Evolutionary conservation across 2,329 filamentous ascomycete genomes (phyloP).

Genomic region (Stagonosporopsis rhizophila): DNA sequence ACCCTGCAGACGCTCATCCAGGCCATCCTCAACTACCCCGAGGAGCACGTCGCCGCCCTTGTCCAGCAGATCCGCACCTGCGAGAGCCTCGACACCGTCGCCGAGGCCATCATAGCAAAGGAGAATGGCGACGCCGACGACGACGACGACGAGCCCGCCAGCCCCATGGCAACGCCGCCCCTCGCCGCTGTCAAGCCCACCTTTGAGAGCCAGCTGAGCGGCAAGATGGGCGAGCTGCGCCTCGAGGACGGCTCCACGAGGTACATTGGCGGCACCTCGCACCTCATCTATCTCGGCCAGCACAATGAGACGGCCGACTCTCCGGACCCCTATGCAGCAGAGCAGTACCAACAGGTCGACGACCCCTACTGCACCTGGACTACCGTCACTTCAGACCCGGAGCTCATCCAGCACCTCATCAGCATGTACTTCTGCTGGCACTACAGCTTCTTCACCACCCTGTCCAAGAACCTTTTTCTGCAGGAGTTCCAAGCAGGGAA

Average conservation of each 20-base stretch:
- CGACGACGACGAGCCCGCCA: conserved; percentile 52
- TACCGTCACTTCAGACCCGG: conserved; percentile 77
- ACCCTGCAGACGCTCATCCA: conserved; percentile 93
- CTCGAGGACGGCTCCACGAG: conserved; percentile 86
- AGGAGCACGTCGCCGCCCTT: conserved; percentile 82
- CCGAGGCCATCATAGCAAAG: conserved; percentile 63
- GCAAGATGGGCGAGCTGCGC: conserved; percentile 90
- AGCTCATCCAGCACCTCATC: conserved; percentile 83
- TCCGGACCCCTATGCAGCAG: conserved; percentile 47
- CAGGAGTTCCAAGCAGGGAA: conserved; percentile 80
- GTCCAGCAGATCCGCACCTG: conserved; percentile 89
- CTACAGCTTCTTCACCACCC: conserved; percentile 92
- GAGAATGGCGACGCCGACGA: conserved; percentile 53
- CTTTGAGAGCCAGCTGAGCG: conserved; percentile 81
- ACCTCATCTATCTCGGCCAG: conserved; percentile 76
- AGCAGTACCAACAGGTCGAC: conserved; percentile 61
- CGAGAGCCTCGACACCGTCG: conserved; percentile 73
- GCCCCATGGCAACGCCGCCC: conserved; percentile 41
- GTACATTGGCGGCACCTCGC: conserved; percentile 93
- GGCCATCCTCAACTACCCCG: conserved; percentile 87
- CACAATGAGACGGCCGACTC: conserved; percentile 41
- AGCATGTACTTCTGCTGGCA: conserved; percentile 99
- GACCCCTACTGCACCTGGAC: conserved; percentile 88
- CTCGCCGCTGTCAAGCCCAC: conserved; percentile 47
- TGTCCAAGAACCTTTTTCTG: conserved; percentile 87